Conservation (phyloP, 129 eudicot species). For the Erigeron canadensis region DNA sequence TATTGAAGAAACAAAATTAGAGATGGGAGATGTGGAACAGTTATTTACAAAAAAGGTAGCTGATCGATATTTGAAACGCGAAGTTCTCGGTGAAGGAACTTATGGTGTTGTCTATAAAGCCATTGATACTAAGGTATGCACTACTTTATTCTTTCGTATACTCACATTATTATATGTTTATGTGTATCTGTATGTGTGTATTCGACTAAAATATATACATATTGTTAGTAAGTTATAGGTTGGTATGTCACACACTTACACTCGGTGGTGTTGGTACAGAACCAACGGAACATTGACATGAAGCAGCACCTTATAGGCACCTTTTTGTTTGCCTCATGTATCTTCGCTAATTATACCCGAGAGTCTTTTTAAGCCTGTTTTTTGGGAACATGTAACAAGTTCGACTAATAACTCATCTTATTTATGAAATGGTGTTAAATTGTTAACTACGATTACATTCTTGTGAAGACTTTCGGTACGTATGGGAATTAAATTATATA, state of each 20-base stretch:
- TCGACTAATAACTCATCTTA: too few species aligned
- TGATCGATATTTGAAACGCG: conserved; percentile 90
- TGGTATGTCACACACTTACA: not conserved
- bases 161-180: not conserved
- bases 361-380: too few species aligned
- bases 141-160: not conserved
- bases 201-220: not conserved
- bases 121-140: conserved; percentile 80
- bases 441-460: too few species aligned
- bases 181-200: not conserved
- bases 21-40: conserved; percentile 58
- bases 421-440: too few species aligned
- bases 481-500: too few species aligned
- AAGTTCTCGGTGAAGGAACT: conserved; percentile 98
- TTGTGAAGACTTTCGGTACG: too few species aligned
- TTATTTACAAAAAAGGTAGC: conserved; percentile 66
- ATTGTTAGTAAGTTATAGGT: conserved; percentile 23
- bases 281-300: too few species aligned
- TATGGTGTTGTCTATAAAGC: conserved; percentile 98
- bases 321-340: too few species aligned
- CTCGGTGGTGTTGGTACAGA: too few species aligned
- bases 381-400: too few species aligned
- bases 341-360: too few species aligned
- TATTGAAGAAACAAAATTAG: not conserved
- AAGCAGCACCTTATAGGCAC: too few species aligned